A percentile compares a stretch with the other conserved stretches of the same genome.
These are phyloP conservation scores for Phytophthora podocarpi DNA, from an alignment of 352 stramenopile species.

Conservation along the genomic window DNA sequence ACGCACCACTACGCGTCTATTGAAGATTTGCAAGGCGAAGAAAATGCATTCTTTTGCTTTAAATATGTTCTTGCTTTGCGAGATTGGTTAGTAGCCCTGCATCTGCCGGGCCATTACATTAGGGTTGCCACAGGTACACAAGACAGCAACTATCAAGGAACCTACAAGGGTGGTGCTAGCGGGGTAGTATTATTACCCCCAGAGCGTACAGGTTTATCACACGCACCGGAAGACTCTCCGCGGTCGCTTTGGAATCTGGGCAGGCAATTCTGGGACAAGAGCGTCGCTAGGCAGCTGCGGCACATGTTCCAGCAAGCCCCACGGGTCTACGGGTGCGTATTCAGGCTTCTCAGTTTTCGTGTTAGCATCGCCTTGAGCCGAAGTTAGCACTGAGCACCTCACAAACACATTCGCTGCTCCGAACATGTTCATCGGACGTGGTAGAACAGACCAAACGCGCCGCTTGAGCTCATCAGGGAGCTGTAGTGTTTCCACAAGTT, in stretches of 20 bases:
- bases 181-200: background rate
- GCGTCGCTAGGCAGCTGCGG: slow-evolving; percentile 71
- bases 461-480: slow-evolving; percentile 62
- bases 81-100: slow-evolving; percentile 4
- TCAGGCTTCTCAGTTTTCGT: slow-evolving; percentile 26
- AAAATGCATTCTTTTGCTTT: slow-evolving; percentile 36
- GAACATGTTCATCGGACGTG: slow-evolving; percentile 46
- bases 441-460: slow-evolving; percentile 75
- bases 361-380: slow-evolving; percentile 32
- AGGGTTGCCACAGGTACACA: slow-evolving; percentile 19
- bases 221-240: slow-evolving; percentile 77
- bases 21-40: slow-evolving; percentile 16
- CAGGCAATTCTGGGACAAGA: slow-evolving; percentile 43
- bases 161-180: background rate
- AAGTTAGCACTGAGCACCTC: slow-evolving; percentile 8
- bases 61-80: slow-evolving; percentile 38
- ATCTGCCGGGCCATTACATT: slow-evolving; percentile 22
- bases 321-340: slow-evolving; percentile 68
- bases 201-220: slow-evolving; percentile 27
- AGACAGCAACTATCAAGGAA: slow-evolving; percentile 17
- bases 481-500: slow-evolving; percentile 69
- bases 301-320: slow-evolving; percentile 76
- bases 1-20: no score
- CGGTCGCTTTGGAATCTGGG: slow-evolving; percentile 57
- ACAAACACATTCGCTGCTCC: slow-evolving; percentile 39